Base-by-base conservation (phyloP, 768 basidiomycete species). In the Ephemerocybe angulata region DNA sequence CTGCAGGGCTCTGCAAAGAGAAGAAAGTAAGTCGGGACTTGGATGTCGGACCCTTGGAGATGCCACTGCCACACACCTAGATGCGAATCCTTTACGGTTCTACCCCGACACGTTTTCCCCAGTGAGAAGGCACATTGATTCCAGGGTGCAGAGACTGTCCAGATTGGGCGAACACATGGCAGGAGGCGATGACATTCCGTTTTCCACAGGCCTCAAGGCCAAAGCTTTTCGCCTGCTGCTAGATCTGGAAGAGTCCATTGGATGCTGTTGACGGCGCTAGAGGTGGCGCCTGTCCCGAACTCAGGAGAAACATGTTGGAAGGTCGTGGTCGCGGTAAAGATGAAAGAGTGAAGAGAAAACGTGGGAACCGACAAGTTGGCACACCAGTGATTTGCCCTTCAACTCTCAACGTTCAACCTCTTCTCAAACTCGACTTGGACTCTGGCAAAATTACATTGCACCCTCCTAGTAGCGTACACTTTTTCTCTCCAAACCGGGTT, bases 101-200 rank as follows among this genome's bases (percentile, higher is more conserved):
- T 5, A 31, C 17, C 48, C 31, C 48, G 48, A 29, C 46, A 17
- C 28, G 15, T 47, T 47, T 47, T 15, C 25, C 28, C 46, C 46
- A 28, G 25, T 47, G 46, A 47, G 46, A 47, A 47, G 30, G n/a
- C 46, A 29, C n/a, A 24, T 13, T 28, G 13, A 27, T 15, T 17
- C n/a, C 46, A 7, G 46, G 25, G 15, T 15, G 25, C 46, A 50
- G 48, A 50, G 29, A 31, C 46, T 33, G 48, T 21, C 48, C 30
- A 21, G 6, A 50, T 50, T 50, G 48, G 48, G 48, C 30, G 30
- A 50, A 31, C 48, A 50, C 48, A 46, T 46, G 43, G 43, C 24
- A 25, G 22, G 48, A 50, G 48, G 48, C 48, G 48, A 35, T 50
- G 48, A 46, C 10, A 7, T 8, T 13, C 13, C 21, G 38, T 8